Conservation (phyloP, 2,329 filamentous ascomycete species). For the Paecilomyces formosus region DNA sequence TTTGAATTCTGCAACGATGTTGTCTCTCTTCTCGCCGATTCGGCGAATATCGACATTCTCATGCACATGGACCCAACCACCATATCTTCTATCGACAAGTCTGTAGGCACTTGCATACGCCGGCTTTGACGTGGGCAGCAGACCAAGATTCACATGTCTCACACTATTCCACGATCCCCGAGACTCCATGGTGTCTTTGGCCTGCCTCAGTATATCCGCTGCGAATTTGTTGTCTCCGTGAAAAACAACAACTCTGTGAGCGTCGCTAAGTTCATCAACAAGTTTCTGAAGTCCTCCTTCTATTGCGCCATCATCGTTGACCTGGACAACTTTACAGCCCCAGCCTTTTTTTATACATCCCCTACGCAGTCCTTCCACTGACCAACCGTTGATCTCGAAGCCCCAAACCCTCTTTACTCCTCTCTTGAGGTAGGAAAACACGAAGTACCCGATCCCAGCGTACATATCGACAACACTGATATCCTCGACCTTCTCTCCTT, state of each 20-base stretch:
- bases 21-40: constrained; percentile 30
- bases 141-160: constrained; percentile 53
- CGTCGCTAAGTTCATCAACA: constrained; percentile 26
- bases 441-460: constrained; percentile 90
- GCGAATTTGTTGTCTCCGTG: constrained; percentile 60
- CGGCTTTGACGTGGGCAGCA: constrained; percentile 45
- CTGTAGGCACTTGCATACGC: constrained; percentile 45
- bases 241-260: constrained; percentile 58
- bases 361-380: constrained; percentile 70
- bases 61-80: constrained; percentile 55
- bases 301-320: constrained; percentile 28
- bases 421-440: constrained; percentile 69
- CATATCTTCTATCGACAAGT: constrained; percentile 36
- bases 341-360: constrained; percentile 66
- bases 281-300: constrained; percentile 20
- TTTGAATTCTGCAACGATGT: constrained; percentile 35
- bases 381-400: constrained; percentile 89
- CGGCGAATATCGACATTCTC: constrained; percentile 48
- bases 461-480: constrained; percentile 66
- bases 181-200: constrained; percentile 23
- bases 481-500: constrained; percentile 14
- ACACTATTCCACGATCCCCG: constrained; percentile 29
- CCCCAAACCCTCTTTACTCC: constrained; percentile 65
- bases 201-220: constrained; percentile 27
- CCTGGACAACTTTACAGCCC: constrained; percentile 48